These are phyloP conservation scores for Exserohilum rostratum DNA, from an alignment of 2,329 filamentous ascomycete species.

Conservation along the genomic window DNA sequence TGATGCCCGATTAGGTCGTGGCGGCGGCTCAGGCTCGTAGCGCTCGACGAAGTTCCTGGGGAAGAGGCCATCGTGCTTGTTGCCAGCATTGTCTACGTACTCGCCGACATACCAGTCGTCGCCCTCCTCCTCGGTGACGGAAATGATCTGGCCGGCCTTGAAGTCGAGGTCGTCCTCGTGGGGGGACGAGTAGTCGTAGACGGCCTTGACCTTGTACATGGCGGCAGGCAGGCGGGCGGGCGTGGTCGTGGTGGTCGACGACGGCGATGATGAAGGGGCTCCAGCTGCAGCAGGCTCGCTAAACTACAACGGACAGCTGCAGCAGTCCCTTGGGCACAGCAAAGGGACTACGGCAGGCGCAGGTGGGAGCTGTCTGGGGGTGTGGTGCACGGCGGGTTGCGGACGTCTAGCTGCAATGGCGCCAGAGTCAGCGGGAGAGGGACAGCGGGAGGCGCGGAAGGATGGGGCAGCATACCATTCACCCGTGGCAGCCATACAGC, in stretches of 20 bases:
- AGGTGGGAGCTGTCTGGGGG: neutral
- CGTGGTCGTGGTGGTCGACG: no score
- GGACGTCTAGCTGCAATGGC: conserved; percentile 22
- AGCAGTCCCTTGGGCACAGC: conserved; percentile 14
- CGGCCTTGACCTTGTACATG: conserved; percentile 88
- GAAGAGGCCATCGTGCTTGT: conserved; percentile 84
- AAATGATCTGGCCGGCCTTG: conserved; percentile 83
- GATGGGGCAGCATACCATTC: conserved; percentile 5
- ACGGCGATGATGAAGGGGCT: neutral
- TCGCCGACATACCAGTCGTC: conserved; percentile 92
- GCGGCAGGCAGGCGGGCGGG: conserved; percentile 11
- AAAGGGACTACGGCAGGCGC: conserved; percentile 1
- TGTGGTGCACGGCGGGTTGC: conserved; percentile 18
- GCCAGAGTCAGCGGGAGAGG: conserved; percentile 19
- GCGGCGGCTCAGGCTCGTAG: conserved; percentile 89
- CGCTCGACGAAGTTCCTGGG: conserved; percentile 97
- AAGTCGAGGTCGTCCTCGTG: conserved; percentile 97
- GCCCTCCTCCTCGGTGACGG: conserved; percentile 90
- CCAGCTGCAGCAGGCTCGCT: conserved; percentile 6
- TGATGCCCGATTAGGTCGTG: conserved; percentile 74
- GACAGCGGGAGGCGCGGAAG: conserved; percentile 19
- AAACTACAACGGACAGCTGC: conserved; percentile 14
- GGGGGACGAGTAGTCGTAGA: conserved; percentile 90
- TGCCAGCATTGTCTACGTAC: conserved; percentile 77
- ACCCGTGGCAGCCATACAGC: conserved; percentile 19